Evolutionary conservation across 1,284 basidiomycete species (phyloP), one percentile per base, ranked within the genome.

Genomic region (Microbotryomycetes sp.): DNA sequence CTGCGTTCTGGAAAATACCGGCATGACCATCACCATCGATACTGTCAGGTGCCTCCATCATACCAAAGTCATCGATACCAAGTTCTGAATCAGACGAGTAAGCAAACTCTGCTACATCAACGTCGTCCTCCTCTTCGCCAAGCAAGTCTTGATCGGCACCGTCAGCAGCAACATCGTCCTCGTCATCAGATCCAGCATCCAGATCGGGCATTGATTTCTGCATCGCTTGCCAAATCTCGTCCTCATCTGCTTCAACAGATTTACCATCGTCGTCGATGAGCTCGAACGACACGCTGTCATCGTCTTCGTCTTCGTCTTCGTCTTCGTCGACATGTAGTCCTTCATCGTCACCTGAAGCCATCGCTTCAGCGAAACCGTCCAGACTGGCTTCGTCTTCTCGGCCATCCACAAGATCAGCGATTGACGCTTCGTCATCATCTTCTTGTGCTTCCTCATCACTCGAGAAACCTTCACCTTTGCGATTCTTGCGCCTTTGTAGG

Each of bases 121-220:
- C 63, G 25, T 70, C 72, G 19, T 58, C 50, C 29, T 69, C 69
- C 28, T 66, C 66, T 16, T 67, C 70, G 31, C 52, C 48, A 5
- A 74, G 72, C 51, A 84, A 84, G 55, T 84, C 82, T 63, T 87
- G 83, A 2, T 85, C 88, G 25, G 76, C 82, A 73, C 88, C 86
- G n/a, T n/a, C n/a, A 1, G 77, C 84, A 5, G 85, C 75, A 0
- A 83, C 83, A 32, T 66, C 64, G 54, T 62, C 76, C 19, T 64
- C 56, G 28, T 67, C 67, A 46, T 53, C 56, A 51, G 65, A 74
- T n/a, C n/a, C n/a, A n/a, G n/a, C n/a, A n/a, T n/a, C n/a, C n/a
- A n/a, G n/a, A 12, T 83, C 67, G 0, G 76, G 76, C 74, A 79
- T 74, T 2, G 72, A 72, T n/a, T 68, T 66, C 68, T 74, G 74